Evolutionary conservation across 305 asterid species (phyloP).

Genomic region (Fraxinus baroniana): DNA sequence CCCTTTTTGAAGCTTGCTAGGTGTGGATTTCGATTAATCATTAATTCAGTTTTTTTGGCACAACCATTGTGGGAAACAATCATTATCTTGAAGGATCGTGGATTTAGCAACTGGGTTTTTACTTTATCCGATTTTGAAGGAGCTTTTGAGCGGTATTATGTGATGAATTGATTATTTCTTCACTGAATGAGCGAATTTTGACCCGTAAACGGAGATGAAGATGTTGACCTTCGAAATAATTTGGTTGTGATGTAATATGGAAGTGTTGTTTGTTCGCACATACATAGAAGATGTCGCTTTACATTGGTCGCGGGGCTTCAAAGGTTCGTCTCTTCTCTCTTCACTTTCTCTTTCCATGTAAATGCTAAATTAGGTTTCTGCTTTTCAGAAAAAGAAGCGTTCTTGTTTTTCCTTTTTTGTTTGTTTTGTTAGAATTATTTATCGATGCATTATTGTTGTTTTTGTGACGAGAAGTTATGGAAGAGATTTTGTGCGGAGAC

Average conservation of each 20-base stretch:
- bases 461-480: conserved; percentile 39
- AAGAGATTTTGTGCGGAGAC: conserved; percentile 45
- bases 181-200: conserved; percentile 20
- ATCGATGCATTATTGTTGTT: conserved; percentile 9
- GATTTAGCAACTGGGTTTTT: conserved; percentile 31
- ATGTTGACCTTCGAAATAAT: conserved; percentile 30
- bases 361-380: not conserved
- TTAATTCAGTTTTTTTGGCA: not conserved
- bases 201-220: conserved; percentile 24
- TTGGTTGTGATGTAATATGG: conserved; percentile 63
- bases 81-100: conserved; percentile 23
- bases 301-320: conserved; percentile 97
- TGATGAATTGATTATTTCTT: conserved; percentile 10
- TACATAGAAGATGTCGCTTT: conserved; percentile 63
- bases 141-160: not conserved
- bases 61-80: conserved; percentile 27
- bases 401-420: not conserved
- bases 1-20: conserved; percentile 7
- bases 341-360: not conserved
- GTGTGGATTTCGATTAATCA: conserved; percentile 1
- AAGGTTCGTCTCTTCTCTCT: conserved; percentile 51
- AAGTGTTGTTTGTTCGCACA: conserved; percentile 27
- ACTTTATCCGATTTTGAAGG: conserved; percentile 25
- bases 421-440: not conserved
- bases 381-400: not conserved